phyloP scores from a whole-genome alignment of 177 flowering plant species.

The Telopea speciosissima region DNA sequence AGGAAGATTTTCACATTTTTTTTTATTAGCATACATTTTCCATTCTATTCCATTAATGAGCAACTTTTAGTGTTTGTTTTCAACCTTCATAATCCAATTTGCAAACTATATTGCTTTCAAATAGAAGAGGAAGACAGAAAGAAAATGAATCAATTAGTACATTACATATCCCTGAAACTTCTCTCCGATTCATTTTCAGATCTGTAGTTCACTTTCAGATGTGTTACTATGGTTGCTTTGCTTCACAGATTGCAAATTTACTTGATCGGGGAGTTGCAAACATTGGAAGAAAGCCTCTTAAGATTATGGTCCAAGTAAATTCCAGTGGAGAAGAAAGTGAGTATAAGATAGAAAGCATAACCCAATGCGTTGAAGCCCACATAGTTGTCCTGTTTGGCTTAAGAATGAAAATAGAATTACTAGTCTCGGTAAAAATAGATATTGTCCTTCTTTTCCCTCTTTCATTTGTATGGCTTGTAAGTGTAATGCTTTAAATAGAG shows the following conservation, averaged over 20 bases:
- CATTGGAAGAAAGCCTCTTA: constrained; percentile 80
- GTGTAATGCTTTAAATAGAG: no score
- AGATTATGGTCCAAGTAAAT: constrained; percentile 88
- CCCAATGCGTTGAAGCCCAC: not conserved
- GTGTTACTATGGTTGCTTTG: constrained; percentile 1
- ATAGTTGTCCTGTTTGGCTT: not conserved
- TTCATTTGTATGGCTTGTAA: no score
- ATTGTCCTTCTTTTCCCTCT: no score
- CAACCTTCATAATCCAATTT: not conserved
- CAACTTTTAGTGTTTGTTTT: not conserved
- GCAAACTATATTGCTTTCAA: not conserved
- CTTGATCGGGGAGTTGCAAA: constrained; percentile 64
- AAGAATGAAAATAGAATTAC: not conserved
- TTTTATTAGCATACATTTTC: not conserved
- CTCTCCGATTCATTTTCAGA: constrained; percentile 3
- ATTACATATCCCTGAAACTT: not conserved
- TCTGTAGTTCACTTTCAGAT: constrained; percentile 5
- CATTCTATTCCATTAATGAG: not conserved
- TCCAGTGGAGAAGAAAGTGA: constrained; percentile 93
- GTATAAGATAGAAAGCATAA: constrained; percentile 23
- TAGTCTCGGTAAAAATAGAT: not conserved
- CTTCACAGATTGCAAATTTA: constrained; percentile 69
- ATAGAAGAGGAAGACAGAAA: not conserved
- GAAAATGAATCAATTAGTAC: not conserved
- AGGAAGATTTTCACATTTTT: not conserved